phyloP scores from a whole-genome alignment of 805 yeast genomes.

The Nakazawaea ernobii region DNA sequence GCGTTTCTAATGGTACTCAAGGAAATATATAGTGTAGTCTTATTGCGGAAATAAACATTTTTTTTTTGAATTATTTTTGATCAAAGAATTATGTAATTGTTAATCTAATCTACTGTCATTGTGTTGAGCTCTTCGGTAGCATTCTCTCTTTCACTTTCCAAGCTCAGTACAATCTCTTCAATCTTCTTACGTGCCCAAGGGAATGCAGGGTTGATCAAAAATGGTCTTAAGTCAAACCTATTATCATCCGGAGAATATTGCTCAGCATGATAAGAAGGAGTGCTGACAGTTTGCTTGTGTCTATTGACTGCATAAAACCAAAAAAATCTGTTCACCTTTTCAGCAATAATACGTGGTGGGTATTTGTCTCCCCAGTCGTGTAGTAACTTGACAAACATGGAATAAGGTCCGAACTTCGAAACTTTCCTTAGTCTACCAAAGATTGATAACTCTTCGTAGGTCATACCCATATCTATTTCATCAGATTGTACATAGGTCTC shows the following conservation, averaged over 20 bases:
- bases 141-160: constrained; percentile 26
- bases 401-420: constrained; percentile 93
- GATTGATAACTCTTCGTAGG: constrained; percentile 86
- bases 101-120: constrained; percentile 39
- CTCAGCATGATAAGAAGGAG: constrained; percentile 97
- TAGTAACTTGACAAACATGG: constrained; percentile 83
- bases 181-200: constrained; percentile 87
- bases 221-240: constrained; percentile 94
- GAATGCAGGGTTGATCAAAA: constrained; percentile 83
- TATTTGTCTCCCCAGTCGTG: constrained; percentile 90
- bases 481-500: constrained; percentile 90
- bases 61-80: not conserved
- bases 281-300: constrained; percentile 95
- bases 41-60: too few species aligned
- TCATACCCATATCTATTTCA: constrained; percentile 97
- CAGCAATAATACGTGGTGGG: constrained; percentile 81
- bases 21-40: not conserved
- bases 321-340: constrained; percentile 87
- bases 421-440: constrained; percentile 91
- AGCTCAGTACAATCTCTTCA: constrained; percentile 65
- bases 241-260: constrained; percentile 98
- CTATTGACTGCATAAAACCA: constrained; percentile 92
- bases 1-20: not conserved
- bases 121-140: constrained; percentile 22
- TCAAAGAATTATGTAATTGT: not conserved